Conservation (phyloP, 768 basidiomycete species). For the Psilocybe cyanescens region DNA sequence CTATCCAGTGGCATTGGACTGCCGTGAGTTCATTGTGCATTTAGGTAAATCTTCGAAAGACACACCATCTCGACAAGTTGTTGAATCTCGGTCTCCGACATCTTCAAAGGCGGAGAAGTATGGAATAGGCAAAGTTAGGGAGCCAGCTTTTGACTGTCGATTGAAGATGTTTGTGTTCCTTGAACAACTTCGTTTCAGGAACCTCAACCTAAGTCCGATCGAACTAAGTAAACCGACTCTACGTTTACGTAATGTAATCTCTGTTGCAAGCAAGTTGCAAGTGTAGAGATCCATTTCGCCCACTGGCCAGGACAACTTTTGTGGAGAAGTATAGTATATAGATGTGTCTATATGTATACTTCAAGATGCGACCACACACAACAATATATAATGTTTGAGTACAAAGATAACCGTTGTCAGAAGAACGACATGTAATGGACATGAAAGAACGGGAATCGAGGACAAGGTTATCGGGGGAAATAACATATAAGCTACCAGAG, state of each 20-base stretch:
- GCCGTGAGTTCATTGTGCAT: not conserved
- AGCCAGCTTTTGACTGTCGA: not conserved
- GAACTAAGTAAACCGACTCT: not conserved
- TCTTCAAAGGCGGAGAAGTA: conserved; percentile 14
- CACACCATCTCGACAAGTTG: conserved; percentile 61
- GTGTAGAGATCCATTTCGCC: too few species aligned
- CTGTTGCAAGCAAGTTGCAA: not conserved
- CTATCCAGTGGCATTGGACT: conserved; percentile 39
- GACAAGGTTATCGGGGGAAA: conserved; percentile 5
- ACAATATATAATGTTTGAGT: conserved; percentile 4
- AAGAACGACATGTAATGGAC: not conserved
- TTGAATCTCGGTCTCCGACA: conserved; percentile 49
- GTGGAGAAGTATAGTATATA: too few species aligned
- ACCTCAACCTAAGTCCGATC: not conserved
- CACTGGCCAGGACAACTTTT: too few species aligned
- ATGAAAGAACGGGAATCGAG: not conserved
- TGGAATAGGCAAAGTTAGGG: not conserved
- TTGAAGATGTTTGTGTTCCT: not conserved
- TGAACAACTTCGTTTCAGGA: not conserved
- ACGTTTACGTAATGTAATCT: conserved; percentile 9
- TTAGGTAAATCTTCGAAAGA: not conserved
- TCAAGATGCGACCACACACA: not conserved
- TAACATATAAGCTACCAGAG: conserved; percentile 5
- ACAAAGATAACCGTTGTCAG: not conserved
- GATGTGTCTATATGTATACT: too few species aligned